Percentiles rank a stretch among this genome's conserved stretches.
These are phyloP conservation scores for Lasiodiplodia citricola DNA, from an alignment of 2,329 filamentous ascomycete genomes.

Conservation along the genomic window DNA sequence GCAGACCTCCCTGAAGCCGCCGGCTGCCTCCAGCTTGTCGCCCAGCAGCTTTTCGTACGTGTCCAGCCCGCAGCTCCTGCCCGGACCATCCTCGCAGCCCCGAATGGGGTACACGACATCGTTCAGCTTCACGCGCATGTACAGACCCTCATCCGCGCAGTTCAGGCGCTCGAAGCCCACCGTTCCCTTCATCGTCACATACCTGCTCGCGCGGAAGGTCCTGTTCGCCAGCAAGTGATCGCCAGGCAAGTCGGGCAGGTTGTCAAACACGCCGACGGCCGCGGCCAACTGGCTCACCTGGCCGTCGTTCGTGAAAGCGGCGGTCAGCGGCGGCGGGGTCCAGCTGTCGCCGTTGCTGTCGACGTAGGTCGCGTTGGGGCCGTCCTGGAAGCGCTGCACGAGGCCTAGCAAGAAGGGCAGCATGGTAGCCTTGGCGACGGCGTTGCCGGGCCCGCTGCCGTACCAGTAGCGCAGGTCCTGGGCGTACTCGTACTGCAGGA, in stretches of 20 bases:
- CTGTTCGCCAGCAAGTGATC: conserved; percentile 52
- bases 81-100: conserved; percentile 33
- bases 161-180: conserved; percentile 63
- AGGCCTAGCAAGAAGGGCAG: conserved; percentile 64
- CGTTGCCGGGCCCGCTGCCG: conserved; percentile 63
- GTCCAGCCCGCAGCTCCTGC: conserved; percentile 36
- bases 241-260: conserved; percentile 56
- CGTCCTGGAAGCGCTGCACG: conserved; percentile 58
- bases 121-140: conserved; percentile 57
- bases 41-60: conserved; percentile 54
- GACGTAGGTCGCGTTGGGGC: conserved; percentile 57
- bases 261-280: conserved; percentile 64
- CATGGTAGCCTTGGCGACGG: conserved; percentile 64
- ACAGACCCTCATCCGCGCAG: conserved; percentile 32
- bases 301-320: conserved; percentile 69
- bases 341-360: conserved; percentile 51
- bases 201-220: conserved; percentile 61
- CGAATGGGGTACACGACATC: conserved; percentile 64
- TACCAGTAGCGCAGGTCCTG: conserved; percentile 74
- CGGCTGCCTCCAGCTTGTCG: conserved; percentile 54
- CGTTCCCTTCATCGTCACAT: conserved; percentile 68
- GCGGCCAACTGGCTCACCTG: conserved; percentile 67
- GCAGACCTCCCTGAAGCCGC: conserved; percentile 57
- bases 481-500: conserved; percentile 68
- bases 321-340: conserved; percentile 61